Conservation (phyloP, 352 stramenopile genomes). For the Phytophthora europaea region DNA sequence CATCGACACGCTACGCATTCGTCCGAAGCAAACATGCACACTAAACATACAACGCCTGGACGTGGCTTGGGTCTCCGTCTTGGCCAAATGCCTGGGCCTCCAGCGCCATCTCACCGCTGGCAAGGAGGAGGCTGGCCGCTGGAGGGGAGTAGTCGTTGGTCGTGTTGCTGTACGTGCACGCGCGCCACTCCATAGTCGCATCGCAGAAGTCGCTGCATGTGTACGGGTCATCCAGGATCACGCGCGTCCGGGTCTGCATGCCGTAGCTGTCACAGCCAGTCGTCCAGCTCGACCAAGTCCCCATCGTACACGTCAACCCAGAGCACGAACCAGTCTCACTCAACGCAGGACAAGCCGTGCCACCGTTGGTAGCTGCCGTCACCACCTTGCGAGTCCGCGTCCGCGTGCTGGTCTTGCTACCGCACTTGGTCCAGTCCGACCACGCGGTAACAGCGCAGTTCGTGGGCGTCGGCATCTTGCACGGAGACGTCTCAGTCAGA, state of each 20-base stretch:
- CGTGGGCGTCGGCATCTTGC: slow-evolving; percentile 49
- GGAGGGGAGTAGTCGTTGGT: slow-evolving; percentile 34
- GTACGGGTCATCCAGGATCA: slow-evolving; percentile 50
- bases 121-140: slow-evolving; percentile 19
- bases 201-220: slow-evolving; percentile 40
- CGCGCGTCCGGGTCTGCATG: slow-evolving; percentile 49
- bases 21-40: neutral
- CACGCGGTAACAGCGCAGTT: slow-evolving; percentile 61
- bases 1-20: neutral
- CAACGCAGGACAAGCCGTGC: slow-evolving; percentile 47
- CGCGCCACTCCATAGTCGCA: slow-evolving; percentile 28
- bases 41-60: slow-evolving; percentile 2
- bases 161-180: slow-evolving; percentile 55
- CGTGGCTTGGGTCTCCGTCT: neutral
- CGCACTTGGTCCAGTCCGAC: slow-evolving; percentile 60
- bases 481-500: slow-evolving; percentile 49
- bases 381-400: slow-evolving; percentile 51
- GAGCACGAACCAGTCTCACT: slow-evolving; percentile 47
- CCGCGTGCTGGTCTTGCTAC: slow-evolving; percentile 44
- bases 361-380: slow-evolving; percentile 45
- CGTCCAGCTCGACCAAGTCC: slow-evolving; percentile 60
- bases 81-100: slow-evolving; percentile 31
- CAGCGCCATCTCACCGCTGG: slow-evolving; percentile 3
- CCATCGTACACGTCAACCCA: slow-evolving; percentile 60
- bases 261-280: slow-evolving; percentile 55